Conservation (phyloP, 495 filamentous ascomycete genomes). For the Umbilicaria muhlenbergii region DNA sequence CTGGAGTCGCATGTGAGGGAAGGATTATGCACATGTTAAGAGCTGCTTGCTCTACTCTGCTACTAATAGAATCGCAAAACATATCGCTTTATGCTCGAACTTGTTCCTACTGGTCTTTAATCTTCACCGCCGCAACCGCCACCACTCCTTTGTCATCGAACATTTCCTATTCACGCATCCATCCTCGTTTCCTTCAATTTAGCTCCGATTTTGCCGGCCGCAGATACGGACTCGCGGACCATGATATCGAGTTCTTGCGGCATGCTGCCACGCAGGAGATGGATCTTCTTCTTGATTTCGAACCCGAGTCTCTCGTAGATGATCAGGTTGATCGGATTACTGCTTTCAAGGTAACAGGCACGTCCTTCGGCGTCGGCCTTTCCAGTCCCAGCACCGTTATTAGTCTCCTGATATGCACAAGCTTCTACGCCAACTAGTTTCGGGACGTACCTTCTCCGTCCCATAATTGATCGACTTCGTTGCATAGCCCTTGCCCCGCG, state of each 20-base stretch:
- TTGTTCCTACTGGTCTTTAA: too few relatives aligned
- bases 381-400: background rate
- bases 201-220: too few relatives aligned
- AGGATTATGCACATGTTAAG: too few relatives aligned
- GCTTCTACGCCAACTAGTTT: background rate
- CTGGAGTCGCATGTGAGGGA: too few relatives aligned
- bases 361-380: conserved; percentile 49
- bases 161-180: too few relatives aligned
- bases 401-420: background rate
- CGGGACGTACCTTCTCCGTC: conserved; percentile 36
- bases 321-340: conserved; percentile 42
- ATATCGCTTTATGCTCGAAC: too few relatives aligned
- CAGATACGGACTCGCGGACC: conserved; percentile 43
- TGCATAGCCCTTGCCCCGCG: conserved; percentile 53
- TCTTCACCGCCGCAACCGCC: too few relatives aligned
- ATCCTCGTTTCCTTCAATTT: too few relatives aligned
- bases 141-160: too few relatives aligned
- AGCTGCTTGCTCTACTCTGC: too few relatives aligned
- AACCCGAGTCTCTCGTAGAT: conserved; percentile 64
- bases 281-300: conserved; percentile 37
- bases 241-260: conserved; percentile 61
- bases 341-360: conserved; percentile 61
- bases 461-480: conserved; percentile 51
- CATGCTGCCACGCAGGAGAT: conserved; percentile 38
- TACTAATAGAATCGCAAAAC: too few relatives aligned